Base-by-base conservation (phyloP, 495 filamentous ascomycete genomes). In the Stereocaulon alpinum region DNA sequence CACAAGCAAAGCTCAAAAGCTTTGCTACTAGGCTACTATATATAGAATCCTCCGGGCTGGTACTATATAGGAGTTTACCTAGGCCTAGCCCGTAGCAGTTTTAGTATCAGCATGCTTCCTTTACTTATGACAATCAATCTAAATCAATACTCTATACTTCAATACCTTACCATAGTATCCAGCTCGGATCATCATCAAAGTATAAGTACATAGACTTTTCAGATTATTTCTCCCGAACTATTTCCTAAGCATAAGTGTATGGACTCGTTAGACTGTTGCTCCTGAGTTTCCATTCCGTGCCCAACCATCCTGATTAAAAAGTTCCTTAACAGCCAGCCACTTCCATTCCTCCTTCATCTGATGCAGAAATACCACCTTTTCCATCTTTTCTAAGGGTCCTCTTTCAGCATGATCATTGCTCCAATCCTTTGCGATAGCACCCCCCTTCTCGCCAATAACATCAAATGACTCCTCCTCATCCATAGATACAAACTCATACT, bases 331-430 rank as follows among this genome's bases (percentile, higher is more conserved):
- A 56, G 40, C 34, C 34, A 56, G 43, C 42, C 40, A 53, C 49
- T 53, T 53, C 49, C 32, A 32, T 32, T 53, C 49, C 32, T 53
- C 49, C 49, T 53, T 53, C 49, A 53, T 32, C 49, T 53, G 49
- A 40, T 53, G 49, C 17, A 53, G 9, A 53, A 53, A 53, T 53
- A 37, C 30, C 10, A 15, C 49, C 0, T 53, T 52, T 12, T 34
- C 6, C 27, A 34, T 5, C 17, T n/a, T 24, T 52, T 37, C 29
- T 34, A 52, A 30, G 49, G 6, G 29, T 11, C 49, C 49, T 40
- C 49, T 53, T 53, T 32, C 18, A 32, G 17, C 32, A 17, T 9
- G 27, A 32, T 6, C 49, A 12, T 40, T 40, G 49, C 2, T 40
- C 49, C 49, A 53, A 53, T 53, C 49, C 49, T 27, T 53, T 17